These are phyloP conservation scores for Malania oleifera DNA, from an alignment of 164 flowering plant species.

Conservation along the genomic window DNA sequence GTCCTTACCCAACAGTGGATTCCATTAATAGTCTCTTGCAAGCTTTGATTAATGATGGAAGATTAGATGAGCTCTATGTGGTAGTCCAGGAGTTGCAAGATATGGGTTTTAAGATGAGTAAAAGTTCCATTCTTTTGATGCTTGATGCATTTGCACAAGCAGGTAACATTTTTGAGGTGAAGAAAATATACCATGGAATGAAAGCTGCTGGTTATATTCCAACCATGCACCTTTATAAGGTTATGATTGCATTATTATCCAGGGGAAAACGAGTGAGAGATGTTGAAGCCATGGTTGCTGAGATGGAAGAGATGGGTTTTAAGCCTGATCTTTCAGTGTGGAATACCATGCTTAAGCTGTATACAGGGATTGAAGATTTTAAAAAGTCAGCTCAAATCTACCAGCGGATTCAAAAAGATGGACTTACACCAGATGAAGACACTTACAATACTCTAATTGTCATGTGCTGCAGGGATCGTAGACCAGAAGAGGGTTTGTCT, in stretches of 20 bases:
- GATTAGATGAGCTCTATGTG: conserved; percentile 84
- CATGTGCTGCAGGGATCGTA: conserved; percentile 82
- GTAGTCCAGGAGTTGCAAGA: conserved; percentile 90
- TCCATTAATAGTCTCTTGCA: conserved; percentile 77
- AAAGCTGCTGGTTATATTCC: conserved; percentile 95
- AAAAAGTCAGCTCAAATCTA: conserved; percentile 62
- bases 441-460: conserved; percentile 80
- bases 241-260: conserved; percentile 62
- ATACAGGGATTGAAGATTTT: conserved; percentile 62
- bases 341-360: conserved; percentile 73
- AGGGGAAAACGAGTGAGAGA: conserved; percentile 76
- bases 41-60: conserved; percentile 74
- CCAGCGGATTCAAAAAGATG: conserved; percentile 47
- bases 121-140: conserved; percentile 82
- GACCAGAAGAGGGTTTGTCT: conserved; percentile 83
- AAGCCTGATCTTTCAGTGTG: conserved; percentile 76
- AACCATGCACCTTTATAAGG: conserved; percentile 82
- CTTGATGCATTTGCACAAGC: conserved; percentile 86
- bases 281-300: conserved; percentile 79
- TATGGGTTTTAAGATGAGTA: conserved; percentile 89
- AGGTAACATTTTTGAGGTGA: conserved; percentile 82
- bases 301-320: conserved; percentile 89
- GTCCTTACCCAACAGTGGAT: conserved; percentile 82
- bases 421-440: conserved; percentile 71
- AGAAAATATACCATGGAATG: conserved; percentile 92